Percentiles rank a stretch among this genome's conserved stretches.
These are phyloP conservation scores for Luvunga scandens DNA, from an alignment of 345 rosid species.

Conservation along the genomic window DNA sequence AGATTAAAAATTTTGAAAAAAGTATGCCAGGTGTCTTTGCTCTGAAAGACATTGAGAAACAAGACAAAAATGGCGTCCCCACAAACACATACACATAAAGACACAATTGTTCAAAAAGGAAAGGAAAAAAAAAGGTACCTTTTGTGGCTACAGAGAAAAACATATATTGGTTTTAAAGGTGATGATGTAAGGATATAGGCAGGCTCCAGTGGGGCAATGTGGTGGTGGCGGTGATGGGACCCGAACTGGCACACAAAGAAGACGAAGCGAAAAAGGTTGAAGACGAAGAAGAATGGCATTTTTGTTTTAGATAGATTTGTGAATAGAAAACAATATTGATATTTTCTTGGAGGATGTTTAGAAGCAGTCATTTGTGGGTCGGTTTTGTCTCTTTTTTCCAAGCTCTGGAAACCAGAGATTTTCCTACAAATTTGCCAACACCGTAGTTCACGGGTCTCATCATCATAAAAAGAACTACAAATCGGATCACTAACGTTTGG, in stretches of 20 bases:
- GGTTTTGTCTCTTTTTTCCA: slow-evolving; percentile 14
- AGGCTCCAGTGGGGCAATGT: slow-evolving; percentile 13
- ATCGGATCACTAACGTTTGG: too few species aligned
- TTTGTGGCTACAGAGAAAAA: slow-evolving; percentile 20
- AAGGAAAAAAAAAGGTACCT: slow-evolving; percentile 17
- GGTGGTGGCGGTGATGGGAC: slow-evolving; percentile 11
- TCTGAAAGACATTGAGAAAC: slow-evolving; percentile 19
- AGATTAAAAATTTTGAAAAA: slow-evolving; percentile 23
- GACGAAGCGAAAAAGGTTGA: slow-evolving; percentile 9
- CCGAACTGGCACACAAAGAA: slow-evolving; percentile 17
- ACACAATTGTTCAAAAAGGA: not conserved
- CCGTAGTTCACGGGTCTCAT: slow-evolving; percentile 12
- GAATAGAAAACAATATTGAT: slow-evolving; percentile 23
- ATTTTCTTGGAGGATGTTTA: slow-evolving; percentile 9
- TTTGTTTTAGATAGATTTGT: slow-evolving; percentile 20
- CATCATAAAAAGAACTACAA: too few species aligned
- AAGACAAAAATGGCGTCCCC: slow-evolving; percentile 21
- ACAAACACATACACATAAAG: not conserved
- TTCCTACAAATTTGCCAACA: slow-evolving; percentile 37
- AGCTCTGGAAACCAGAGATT: slow-evolving; percentile 33
- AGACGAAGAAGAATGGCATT: slow-evolving; percentile 21
- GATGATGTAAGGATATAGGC: slow-evolving; percentile 11
- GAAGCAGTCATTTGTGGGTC: slow-evolving; percentile 18
- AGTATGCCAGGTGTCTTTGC: slow-evolving; percentile 12
- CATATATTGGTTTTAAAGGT: slow-evolving; percentile 9